Conservation (phyloP, 257 asterid genomes). For the Solanum pimpinellifolium region DNA sequence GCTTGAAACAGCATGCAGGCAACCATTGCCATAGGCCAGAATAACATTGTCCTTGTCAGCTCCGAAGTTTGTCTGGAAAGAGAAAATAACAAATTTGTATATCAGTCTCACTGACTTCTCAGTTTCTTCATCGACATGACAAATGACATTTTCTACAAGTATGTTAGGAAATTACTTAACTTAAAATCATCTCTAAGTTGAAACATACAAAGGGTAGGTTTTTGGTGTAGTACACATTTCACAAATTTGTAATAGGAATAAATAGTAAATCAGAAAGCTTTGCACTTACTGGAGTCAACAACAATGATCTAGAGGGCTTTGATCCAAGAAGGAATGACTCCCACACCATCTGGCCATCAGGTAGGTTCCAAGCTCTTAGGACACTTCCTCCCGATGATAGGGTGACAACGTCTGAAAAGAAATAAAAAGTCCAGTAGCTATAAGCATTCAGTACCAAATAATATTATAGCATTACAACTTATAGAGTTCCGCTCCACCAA, state of each 20-base stretch:
- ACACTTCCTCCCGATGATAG: conserved; percentile 77
- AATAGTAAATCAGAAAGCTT: background rate
- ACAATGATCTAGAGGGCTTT: conserved; percentile 43
- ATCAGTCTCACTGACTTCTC: background rate
- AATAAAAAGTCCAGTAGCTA: background rate
- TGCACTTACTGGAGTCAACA: conserved; percentile 67
- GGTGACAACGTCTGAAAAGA: conserved; percentile 68
- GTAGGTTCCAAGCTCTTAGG: conserved; percentile 98
- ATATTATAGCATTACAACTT: background rate
- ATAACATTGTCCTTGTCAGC: conserved; percentile 52
- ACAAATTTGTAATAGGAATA: background rate
- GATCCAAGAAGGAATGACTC: conserved; percentile 65
- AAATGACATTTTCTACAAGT: background rate
- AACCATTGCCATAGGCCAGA: conserved; percentile 69
- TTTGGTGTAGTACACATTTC: background rate
- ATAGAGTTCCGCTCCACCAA: background rate
- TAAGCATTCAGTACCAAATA: background rate
- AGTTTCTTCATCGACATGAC: background rate
- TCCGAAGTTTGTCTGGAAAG: conserved; percentile 55
- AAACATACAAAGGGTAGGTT: background rate
- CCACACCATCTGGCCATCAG: conserved; percentile 99
- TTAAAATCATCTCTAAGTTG: background rate
- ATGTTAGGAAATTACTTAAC: background rate
- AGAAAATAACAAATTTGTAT: conserved; percentile 9
- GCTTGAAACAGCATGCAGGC: conserved; percentile 76